Percentiles rank a stretch among this genome's conserved stretches.
Evolutionary conservation across 495 filamentous ascomycete species (phyloP).

Genomic region (Venustampulla echinocandica): DNA sequence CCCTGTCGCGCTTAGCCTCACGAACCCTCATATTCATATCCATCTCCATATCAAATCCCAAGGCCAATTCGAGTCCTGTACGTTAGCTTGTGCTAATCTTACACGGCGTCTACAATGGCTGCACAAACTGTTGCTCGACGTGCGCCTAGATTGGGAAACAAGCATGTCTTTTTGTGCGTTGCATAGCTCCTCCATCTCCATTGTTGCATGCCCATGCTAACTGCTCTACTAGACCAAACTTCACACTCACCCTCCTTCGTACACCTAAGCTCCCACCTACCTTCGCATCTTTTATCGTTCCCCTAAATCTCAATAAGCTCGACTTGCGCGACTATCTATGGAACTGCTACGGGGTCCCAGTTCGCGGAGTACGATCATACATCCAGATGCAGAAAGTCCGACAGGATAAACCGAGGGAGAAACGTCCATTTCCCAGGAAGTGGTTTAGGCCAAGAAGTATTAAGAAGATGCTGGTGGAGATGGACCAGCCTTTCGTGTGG

Average conservation of each 20-base stretch:
- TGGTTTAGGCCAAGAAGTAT: conserved; percentile 52
- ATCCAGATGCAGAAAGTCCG: conserved; percentile 59
- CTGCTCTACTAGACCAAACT: conserved; percentile 53
- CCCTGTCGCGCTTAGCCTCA: too few species aligned
- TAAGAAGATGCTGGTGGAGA: conserved; percentile 89
- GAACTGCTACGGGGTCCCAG: conserved; percentile 60
- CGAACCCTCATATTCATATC: too few species aligned
- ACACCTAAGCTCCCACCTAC: conserved; percentile 61
- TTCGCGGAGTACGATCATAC: conserved; percentile 64
- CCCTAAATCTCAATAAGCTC: conserved; percentile 82
- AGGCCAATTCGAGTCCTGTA: too few species aligned
- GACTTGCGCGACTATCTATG: conserved; percentile 85
- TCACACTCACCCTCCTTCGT: conserved; percentile 66
- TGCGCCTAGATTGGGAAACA: conserved; percentile 34
- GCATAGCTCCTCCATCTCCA: neutral
- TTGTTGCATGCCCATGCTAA: neutral
- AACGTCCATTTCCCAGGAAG: conserved; percentile 29
- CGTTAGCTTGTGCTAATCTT: too few species aligned
- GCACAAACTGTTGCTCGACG: neutral
- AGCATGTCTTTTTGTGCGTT: conserved; percentile 63
- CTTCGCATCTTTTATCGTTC: conserved; percentile 77
- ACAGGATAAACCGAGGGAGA: conserved; percentile 36
- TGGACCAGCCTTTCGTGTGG: conserved; percentile 77
- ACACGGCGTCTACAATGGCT: conserved; percentile 3
- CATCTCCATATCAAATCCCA: too few species aligned